A percentile compares a stretch with the other conserved stretches of the same genome.
phyloP scores from a whole-genome alignment of 257 asterid species.

The Buddleja alternifolia region DNA sequence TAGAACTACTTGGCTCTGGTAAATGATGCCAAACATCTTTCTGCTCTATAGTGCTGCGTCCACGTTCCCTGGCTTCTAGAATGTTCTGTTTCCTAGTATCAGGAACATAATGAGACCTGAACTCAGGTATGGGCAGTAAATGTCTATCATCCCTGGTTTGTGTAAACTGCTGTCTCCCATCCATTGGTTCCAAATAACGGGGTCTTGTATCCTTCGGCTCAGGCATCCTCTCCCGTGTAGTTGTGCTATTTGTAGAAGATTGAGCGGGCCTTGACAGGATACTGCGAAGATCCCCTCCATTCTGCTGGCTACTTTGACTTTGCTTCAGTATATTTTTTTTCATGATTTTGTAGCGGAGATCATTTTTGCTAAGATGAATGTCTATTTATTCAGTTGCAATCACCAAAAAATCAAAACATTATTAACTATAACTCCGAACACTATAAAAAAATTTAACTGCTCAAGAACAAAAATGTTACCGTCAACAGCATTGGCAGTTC shows the following conservation, averaged over 20 bases:
- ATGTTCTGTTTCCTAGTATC: constrained; percentile 44
- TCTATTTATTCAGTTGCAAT: constrained; percentile 43
- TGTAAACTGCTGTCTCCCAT: constrained; percentile 37
- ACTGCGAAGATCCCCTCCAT: constrained; percentile 72
- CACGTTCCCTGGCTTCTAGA: constrained; percentile 43
- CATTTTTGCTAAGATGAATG: constrained; percentile 60
- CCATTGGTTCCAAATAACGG: constrained; percentile 39
- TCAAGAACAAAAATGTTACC: constrained; percentile 51
- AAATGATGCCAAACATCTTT: constrained; percentile 48
- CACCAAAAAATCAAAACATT: constrained; percentile 27
- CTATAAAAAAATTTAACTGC: constrained; percentile 12
- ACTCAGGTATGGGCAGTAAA: constrained; percentile 37
- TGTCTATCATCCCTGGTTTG: constrained; percentile 45
- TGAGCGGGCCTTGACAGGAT: constrained; percentile 86
- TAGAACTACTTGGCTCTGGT: constrained; percentile 46
- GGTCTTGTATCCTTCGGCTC: constrained; percentile 48
- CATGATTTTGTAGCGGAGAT: constrained; percentile 81
- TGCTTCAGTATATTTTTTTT: constrained; percentile 49
- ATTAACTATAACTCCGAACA: constrained; percentile 27
- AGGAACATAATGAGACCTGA: constrained; percentile 31
- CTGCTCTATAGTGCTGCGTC: constrained; percentile 35
- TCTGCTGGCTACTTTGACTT: constrained; percentile 52
- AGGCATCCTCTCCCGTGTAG: constrained; percentile 44
- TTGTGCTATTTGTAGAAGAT: constrained; percentile 52
- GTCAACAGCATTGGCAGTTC: constrained; percentile 39